A percentile compares a stretch with the other conserved stretches of the same genome.
phyloP scores from a whole-genome alignment of 2,329 filamentous ascomycete genomes.

The Nothopassalora personata region DNA sequence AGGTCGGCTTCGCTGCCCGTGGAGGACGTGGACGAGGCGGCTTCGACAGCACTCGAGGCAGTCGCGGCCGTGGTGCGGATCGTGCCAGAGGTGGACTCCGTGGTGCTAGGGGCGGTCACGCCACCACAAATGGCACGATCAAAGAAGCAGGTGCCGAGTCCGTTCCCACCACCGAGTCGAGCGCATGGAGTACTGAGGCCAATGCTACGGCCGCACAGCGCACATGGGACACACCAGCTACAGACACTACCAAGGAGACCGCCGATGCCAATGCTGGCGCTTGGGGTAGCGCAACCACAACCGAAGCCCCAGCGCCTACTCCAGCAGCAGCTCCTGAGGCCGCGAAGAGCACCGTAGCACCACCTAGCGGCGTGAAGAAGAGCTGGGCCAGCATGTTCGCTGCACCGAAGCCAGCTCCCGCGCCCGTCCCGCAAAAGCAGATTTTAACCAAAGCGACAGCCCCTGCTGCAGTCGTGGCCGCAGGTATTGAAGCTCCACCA shows the following conservation, averaged over 20 bases:
- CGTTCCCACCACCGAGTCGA: conserved; percentile 65
- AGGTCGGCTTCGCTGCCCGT: conserved; percentile 42
- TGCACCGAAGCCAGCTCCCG: conserved; percentile 44
- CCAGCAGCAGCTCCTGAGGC: conserved; percentile 31
- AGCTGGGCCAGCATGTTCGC: conserved; percentile 52
- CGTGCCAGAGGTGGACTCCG: conserved; percentile 47
- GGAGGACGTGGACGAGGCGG: conserved; percentile 36
- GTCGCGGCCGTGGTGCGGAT: conserved; percentile 58
- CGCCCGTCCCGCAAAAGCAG: conserved; percentile 37
- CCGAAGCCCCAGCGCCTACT: conserved; percentile 19
- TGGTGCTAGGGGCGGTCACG: conserved; percentile 58
- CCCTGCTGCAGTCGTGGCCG: conserved; percentile 29
- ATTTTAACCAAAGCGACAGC: conserved; percentile 20
- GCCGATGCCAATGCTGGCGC: conserved; percentile 32
- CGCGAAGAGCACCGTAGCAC: conserved; percentile 31
- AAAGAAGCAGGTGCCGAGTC: conserved; percentile 50
- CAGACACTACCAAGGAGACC: conserved; percentile 15
- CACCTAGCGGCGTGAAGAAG: conserved; percentile 41
- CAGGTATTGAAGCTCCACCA: conserved; percentile 26
- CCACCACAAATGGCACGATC: conserved; percentile 57
- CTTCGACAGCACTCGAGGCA: conserved; percentile 52
- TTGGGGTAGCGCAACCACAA: conserved; percentile 38
- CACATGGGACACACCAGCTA: conserved; percentile 22
- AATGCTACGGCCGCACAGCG: conserved; percentile 26
- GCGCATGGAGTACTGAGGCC: conserved; percentile 53